These are phyloP conservation scores for Pisolithus orientalis DNA, from an alignment of 768 basidiomycete genomes.

Conservation along the genomic window DNA sequence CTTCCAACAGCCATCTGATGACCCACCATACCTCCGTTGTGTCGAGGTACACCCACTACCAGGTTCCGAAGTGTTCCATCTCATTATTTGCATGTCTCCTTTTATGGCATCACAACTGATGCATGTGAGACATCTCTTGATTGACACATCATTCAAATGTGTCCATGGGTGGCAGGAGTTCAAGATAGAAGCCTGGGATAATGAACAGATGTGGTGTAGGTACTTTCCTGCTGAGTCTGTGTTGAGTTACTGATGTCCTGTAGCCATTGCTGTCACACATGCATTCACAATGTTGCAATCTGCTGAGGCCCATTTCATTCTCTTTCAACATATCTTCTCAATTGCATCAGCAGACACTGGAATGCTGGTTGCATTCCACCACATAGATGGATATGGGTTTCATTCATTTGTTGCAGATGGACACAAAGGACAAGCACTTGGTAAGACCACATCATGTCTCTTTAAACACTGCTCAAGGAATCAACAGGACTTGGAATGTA, in stretches of 20 bases:
- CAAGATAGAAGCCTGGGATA: slow-evolving; percentile 13
- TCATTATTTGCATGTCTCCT: slow-evolving; percentile 22
- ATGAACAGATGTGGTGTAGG: slow-evolving; percentile 6
- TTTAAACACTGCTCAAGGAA: too few relatives aligned
- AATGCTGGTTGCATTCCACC: slow-evolving; percentile 10
- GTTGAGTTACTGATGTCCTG: background rate
- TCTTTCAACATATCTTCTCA: slow-evolving; percentile 19
- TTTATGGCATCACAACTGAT: slow-evolving; percentile 14
- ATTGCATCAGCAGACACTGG: slow-evolving; percentile 16
- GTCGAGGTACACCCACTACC: slow-evolving; percentile 8
- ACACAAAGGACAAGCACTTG: slow-evolving; percentile 14
- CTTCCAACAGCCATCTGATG: slow-evolving; percentile 1
- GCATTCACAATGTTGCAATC: slow-evolving; percentile 23
- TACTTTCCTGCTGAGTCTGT: background rate
- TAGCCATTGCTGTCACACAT: slow-evolving; percentile 14
- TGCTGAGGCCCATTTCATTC: slow-evolving; percentile 18
- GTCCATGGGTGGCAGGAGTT: slow-evolving; percentile 13
- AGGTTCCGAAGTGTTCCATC: slow-evolving; percentile 3
- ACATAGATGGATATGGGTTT: slow-evolving; percentile 20
- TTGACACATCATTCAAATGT: slow-evolving; percentile 14
- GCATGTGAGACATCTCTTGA: slow-evolving; percentile 2
- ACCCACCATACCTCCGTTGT: slow-evolving; percentile 15
- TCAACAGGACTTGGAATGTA: slow-evolving; percentile 11
- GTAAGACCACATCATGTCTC: too few relatives aligned
- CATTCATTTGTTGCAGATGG: slow-evolving; percentile 17